Evolutionary conservation across 2,329 filamentous ascomycete species (phyloP), one percentile per base, ranked within the genome.

Genomic region (Claviceps sp.): DNA sequence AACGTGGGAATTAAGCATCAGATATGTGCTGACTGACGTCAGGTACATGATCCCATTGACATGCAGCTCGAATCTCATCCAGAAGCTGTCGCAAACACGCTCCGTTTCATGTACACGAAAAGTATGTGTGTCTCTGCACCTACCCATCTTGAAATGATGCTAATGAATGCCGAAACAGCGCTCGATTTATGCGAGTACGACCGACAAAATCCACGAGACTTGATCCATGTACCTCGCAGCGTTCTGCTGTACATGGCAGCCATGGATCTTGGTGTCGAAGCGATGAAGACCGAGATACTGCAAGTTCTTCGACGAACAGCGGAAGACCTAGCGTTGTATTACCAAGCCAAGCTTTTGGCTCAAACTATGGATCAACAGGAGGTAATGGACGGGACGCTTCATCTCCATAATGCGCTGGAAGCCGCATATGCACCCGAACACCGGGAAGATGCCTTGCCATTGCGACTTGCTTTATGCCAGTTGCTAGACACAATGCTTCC

Each of bases 41-140:
- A 70, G 67, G 58, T 63, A 41, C 62, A 62, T 9, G 50, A 56
- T 4, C 60, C 61, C 1, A 58, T 63, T 11, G 55, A 58, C 11
- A 50, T 70, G 11, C 41, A 55, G 41, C 44, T 66, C 16, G 47
- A 56, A 0, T 60, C 58, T 43, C 58, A 60, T 22, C 56, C 59
- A 6, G 59, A 59, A 43, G 57, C 64, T 16, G 56, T 62, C 16
- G 63, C 55, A 5, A 61, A 65, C 50, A 63, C 63, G 50, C 58
- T 70, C 24, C 58, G 59, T 30, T 70, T 64, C 52, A 61, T 69
- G 49, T 70, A 70, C 50, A 67, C 63, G 5, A 55, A 62, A 20
- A 58, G 67, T 67, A 54, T 53, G 58, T 37, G 18, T 16, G 16
- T n/a, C 11, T 16, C 22, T 38, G 8, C 18, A 41, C 37, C 34